Evolutionary conservation across 257 asterid genomes (phyloP).

Genomic region (Gentiana straminea): DNA sequence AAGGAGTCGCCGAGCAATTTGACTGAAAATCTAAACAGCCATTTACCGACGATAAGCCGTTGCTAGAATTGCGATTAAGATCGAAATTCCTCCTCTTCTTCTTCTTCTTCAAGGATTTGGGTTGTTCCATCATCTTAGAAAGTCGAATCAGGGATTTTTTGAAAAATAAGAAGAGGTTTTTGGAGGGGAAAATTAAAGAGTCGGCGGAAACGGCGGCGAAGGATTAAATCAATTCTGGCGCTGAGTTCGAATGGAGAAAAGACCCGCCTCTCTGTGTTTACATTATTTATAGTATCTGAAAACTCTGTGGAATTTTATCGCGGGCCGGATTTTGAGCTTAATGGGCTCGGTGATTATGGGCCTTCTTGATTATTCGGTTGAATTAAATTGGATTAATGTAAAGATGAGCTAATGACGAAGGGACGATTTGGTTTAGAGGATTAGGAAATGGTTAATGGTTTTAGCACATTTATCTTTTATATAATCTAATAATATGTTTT

Average conservation of each 20-base stretch:
- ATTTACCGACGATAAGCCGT: too few relatives aligned
- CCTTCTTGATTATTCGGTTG: not conserved
- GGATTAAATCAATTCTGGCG: not conserved
- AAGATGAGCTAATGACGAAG: too few relatives aligned
- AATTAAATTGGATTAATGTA: too few relatives aligned
- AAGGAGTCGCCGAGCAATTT: not conserved
- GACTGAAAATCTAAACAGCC: not conserved
- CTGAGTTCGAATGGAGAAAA: constrained; percentile 6
- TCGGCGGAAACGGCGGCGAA: constrained; percentile 3
- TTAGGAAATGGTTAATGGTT: too few relatives aligned
- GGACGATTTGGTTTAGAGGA: too few relatives aligned
- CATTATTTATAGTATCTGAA: not conserved
- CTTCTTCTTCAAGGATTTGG: too few relatives aligned
- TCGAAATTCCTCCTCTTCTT: too few relatives aligned
- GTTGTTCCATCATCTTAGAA: too few relatives aligned
- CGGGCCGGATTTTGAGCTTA: not conserved
- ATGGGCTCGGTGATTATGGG: not conserved
- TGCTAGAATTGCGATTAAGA: too few relatives aligned
- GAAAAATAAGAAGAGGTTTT: not conserved
- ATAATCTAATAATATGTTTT: too few relatives aligned
- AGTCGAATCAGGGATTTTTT: too few relatives aligned
- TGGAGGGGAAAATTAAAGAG: not conserved
- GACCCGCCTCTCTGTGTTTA: not conserved
- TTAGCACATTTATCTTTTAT: too few relatives aligned
- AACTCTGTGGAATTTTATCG: not conserved